Evolutionary conservation across 2,329 filamentous ascomycete genomes (phyloP).

Genomic region (Macrophomina phaseolina): DNA sequence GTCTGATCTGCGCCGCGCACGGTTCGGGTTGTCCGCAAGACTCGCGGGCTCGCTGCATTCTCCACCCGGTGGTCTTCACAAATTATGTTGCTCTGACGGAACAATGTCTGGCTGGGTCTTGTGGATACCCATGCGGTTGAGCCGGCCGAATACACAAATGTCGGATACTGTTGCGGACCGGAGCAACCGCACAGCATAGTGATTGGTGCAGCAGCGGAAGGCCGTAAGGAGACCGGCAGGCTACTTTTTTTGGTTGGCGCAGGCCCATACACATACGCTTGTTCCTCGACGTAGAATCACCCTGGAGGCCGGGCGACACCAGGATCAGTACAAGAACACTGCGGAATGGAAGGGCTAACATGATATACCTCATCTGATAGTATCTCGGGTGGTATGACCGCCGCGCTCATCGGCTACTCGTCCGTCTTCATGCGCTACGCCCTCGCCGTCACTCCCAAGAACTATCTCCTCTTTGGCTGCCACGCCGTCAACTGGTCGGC

Average conservation of each 20-base stretch:
- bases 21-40: conserved; percentile 14
- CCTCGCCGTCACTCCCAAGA: conserved; percentile 65
- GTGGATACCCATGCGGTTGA: background rate
- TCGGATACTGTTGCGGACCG: background rate
- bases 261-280: background rate
- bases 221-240: background rate
- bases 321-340: background rate
- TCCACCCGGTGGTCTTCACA: background rate
- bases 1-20: conserved; percentile 6
- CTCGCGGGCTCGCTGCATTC: background rate
- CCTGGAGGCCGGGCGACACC: background rate
- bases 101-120: background rate
- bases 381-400: conserved; percentile 70
- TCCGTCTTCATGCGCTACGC: conserved; percentile 71
- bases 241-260: background rate
- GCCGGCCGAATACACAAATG: background rate
- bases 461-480: conserved; percentile 72
- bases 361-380: conserved; percentile 43
- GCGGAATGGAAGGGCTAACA: background rate
- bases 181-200: background rate
- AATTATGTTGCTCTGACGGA: no score
- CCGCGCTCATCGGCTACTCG: conserved; percentile 65
- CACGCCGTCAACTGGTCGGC: conserved; percentile 69
- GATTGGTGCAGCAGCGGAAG: background rate
- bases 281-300: background rate